Conservation (phyloP, 345 rosid genomes). For the Barbarea vulgaris region DNA sequence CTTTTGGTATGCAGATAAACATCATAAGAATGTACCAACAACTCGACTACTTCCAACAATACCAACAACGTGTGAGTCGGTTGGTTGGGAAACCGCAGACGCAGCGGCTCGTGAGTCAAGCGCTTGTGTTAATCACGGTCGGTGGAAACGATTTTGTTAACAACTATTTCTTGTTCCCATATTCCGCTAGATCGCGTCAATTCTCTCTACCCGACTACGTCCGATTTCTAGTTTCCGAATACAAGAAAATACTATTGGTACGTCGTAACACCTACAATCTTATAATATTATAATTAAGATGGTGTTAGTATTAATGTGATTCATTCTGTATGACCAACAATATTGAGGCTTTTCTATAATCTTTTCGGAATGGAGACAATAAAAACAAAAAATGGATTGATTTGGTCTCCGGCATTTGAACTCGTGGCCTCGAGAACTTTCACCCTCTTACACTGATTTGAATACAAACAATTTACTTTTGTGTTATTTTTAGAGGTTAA, state of each 20-base stretch:
- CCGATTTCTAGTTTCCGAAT: constrained; percentile 62
- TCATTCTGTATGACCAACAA: background rate
- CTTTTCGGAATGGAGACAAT: background rate
- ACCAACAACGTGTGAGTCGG: constrained; percentile 59
- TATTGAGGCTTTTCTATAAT: background rate
- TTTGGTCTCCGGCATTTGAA: background rate
- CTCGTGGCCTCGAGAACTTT: background rate
- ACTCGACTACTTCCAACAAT: constrained; percentile 57
- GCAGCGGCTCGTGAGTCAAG: constrained; percentile 50
- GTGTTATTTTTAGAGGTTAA: constrained; percentile 47
- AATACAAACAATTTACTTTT: background rate
- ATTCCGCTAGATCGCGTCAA: constrained; percentile 80
- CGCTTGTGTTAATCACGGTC: constrained; percentile 65
- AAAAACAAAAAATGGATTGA: background rate
- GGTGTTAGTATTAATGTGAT: background rate
- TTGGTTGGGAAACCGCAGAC: constrained; percentile 51
- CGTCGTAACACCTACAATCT: constrained; percentile 26
- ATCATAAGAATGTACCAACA: constrained; percentile 64
- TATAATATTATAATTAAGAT: background rate
- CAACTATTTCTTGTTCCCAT: constrained; percentile 80
- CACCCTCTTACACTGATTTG: background rate
- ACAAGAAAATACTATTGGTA: constrained; percentile 48
- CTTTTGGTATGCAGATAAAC: constrained; percentile 50
- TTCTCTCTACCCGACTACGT: constrained; percentile 60
- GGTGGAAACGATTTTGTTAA: constrained; percentile 88